Evolutionary conservation across 257 asterid genomes (phyloP).

Genomic region (Gentiana macrophylla): DNA sequence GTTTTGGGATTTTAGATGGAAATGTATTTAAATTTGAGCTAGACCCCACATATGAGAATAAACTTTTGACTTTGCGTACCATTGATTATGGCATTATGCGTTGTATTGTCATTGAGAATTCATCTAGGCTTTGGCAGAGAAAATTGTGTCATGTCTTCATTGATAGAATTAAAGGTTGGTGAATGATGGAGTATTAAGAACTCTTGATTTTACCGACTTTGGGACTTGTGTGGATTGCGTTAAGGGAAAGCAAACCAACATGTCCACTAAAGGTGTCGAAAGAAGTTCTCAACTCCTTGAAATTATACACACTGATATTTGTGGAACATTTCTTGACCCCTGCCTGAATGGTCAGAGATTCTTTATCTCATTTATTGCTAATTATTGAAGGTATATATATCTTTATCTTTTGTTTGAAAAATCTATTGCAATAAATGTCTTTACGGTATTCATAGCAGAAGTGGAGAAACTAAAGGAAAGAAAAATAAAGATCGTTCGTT

Average conservation of each 20-base stretch:
- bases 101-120: too few species aligned
- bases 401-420: neutral
- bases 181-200: neutral
- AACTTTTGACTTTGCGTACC: too few species aligned
- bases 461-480: neutral
- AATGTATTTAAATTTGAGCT: neutral
- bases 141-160: neutral
- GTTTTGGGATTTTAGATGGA: too few species aligned
- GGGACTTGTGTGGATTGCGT: neutral
- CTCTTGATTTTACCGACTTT: neutral
- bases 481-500: neutral
- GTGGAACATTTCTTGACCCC: neutral
- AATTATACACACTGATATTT: neutral
- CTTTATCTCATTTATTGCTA: conserved; percentile 1
- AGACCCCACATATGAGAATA: neutral
- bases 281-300: neutral
- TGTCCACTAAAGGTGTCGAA: neutral
- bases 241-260: neutral
- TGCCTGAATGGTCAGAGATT: neutral
- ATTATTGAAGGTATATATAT: neutral
- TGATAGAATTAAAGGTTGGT: neutral
- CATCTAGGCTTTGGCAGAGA: too few species aligned
- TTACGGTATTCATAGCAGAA: neutral
- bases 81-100: too few species aligned
- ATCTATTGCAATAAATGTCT: too few species aligned